Base-by-base conservation (phyloP, 306 rosid genomes). In the Mimosa pudica region DNA sequence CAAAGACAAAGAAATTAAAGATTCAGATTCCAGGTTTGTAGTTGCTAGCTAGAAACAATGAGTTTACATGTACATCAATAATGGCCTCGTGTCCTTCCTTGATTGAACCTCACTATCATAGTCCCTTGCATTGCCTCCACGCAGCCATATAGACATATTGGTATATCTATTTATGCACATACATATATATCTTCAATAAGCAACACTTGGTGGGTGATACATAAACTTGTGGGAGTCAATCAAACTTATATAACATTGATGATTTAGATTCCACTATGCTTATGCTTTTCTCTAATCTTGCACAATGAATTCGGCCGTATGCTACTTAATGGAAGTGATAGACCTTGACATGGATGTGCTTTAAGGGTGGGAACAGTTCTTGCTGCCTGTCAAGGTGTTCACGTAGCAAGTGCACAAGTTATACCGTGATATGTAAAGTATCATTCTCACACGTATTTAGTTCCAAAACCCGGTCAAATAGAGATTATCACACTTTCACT, bases 21-120 rank as follows among this genome's bases (percentile, higher is more conserved):
- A 55, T 17, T 17, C 62, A 57, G 60, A 75, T 75, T 45, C 47
- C 24, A 55, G 61, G 55, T 74, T 75, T 46, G 71, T 24, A 51
- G 44, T 38, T 46, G 49, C 0, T 8, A 0, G 55, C 52, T 10
- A 10, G 4, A 47, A 52, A 60, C 55, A 33, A 57, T 18, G 2
- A 81, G 65, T 75, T 75, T 54, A 30, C 63, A 57, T 75, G 67
- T 54, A 30, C 63, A 57, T 57, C 79, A 80, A 80, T 68, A 8
- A 75, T 58, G 70, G 71, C 49, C 11, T 16, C 42, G 18, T 10
- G 24, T 33, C 75, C 70, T 47, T 75, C 57, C 48, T 58, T 76
- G 73, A 76, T 76, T 75, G 77, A 81, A 81, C 81, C 77, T 75
- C 80, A 47, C 81, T 81, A 47, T n/a, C 30, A 55, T n/a, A 18